A percentile compares a stretch with the other conserved stretches of the same genome.
These are phyloP conservation scores for Diaporthe citri DNA, from an alignment of 2,329 filamentous ascomycete species.

Conservation along the genomic window DNA sequence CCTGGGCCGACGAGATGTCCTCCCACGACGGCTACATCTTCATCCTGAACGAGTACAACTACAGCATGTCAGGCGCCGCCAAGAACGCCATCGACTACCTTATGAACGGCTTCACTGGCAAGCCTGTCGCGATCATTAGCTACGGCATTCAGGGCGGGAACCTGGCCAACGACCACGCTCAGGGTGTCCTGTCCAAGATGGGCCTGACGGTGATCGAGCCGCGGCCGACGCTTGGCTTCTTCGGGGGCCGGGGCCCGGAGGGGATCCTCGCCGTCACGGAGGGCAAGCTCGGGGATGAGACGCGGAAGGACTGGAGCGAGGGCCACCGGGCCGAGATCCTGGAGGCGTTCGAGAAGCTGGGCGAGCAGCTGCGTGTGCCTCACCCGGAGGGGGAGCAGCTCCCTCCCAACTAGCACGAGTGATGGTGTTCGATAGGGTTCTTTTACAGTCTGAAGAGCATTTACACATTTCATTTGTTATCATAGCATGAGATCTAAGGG, in stretches of 20 bases:
- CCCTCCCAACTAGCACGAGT: not conserved
- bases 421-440: not conserved
- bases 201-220: constrained; percentile 41
- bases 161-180: constrained; percentile 47
- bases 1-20: constrained; percentile 59
- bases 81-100: constrained; percentile 76
- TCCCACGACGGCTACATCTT: constrained; percentile 61
- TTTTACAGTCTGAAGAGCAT: not conserved
- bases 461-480: not conserved
- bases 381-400: constrained; percentile 1
- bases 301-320: constrained; percentile 28
- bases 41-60: constrained; percentile 70
- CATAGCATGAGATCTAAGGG: not conserved
- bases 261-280: constrained; percentile 3
- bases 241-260: constrained; percentile 18
- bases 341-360: constrained; percentile 28
- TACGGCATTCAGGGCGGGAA: constrained; percentile 58
- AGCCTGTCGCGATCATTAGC: constrained; percentile 65
- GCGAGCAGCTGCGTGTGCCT: constrained; percentile 8
- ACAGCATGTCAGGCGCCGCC: constrained; percentile 62
- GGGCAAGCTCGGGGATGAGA: constrained; percentile 29
- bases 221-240: constrained; percentile 19
- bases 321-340: constrained; percentile 22
- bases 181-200: constrained; percentile 40
- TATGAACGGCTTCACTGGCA: constrained; percentile 68